These are phyloP conservation scores for Umbelopsis sp. DNA, from an alignment of 192 early-diverging fungal species.

Conservation along the genomic window DNA sequence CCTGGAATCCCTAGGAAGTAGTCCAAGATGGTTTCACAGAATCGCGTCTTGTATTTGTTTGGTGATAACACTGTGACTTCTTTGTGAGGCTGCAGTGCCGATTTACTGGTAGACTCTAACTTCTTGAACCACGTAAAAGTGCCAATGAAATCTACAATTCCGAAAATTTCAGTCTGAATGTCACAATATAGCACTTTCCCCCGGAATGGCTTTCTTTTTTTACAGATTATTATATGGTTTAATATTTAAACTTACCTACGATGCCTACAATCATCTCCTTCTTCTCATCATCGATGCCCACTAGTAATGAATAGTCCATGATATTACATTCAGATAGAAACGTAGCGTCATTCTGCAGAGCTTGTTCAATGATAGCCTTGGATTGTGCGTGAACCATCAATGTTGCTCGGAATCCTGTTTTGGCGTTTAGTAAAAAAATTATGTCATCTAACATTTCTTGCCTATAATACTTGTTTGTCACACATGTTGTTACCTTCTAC, in stretches of 20 bases:
- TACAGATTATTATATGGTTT: neutral
- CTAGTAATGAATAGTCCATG: conserved; percentile 96
- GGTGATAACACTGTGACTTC: conserved; percentile 95
- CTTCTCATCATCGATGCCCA: conserved; percentile 86
- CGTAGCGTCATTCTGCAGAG: conserved; percentile 89
- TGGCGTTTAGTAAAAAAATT: conserved; percentile 1
- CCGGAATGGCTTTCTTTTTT: too few relatives aligned
- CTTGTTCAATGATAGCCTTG: conserved; percentile 75
- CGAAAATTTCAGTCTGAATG: neutral
- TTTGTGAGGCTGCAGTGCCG: conserved; percentile 67
- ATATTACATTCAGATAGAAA: conserved; percentile 91
- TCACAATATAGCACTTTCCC: neutral
- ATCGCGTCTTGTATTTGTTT: conserved; percentile 89
- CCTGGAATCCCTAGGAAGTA: conserved; percentile 89
- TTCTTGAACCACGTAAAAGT: conserved; percentile 98
- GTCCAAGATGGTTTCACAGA: conserved; percentile 84
- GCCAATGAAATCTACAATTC: conserved; percentile 82
- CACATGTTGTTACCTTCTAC: conserved; percentile 51
- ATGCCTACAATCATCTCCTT: conserved; percentile 91
- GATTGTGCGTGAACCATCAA: conserved; percentile 86
- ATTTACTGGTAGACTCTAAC: conserved; percentile 78
- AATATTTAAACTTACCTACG: conserved; percentile 57
- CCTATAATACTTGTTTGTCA: neutral
- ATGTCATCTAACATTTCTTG: neutral
- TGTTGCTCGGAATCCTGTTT: conserved; percentile 44